Evolutionary conservation across 2,329 filamentous ascomycete species (phyloP).

Genomic region (Coniochaeta sp.): DNA sequence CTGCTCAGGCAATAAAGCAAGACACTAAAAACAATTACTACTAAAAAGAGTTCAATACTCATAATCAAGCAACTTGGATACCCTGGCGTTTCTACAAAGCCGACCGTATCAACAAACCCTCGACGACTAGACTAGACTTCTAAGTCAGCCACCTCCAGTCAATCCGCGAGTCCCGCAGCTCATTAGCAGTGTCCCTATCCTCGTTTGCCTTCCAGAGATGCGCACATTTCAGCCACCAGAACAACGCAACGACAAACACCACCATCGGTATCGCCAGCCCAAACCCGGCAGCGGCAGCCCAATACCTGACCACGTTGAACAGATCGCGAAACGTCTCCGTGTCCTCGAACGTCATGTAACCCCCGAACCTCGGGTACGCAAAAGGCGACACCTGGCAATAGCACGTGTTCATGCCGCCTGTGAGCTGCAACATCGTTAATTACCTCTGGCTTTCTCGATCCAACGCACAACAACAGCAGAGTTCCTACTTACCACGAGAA

Average conservation of each 20-base stretch:
- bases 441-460: no score
- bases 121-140: no score
- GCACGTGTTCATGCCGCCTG: neutral
- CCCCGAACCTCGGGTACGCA: constrained; percentile 13
- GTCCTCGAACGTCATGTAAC: constrained; percentile 31
- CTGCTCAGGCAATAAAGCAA: no score
- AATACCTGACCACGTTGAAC: constrained; percentile 10
- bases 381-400: constrained; percentile 24
- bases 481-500: no score
- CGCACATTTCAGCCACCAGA: neutral
- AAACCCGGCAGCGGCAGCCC: constrained; percentile 4
- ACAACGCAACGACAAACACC: neutral
- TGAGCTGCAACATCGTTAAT: neutral
- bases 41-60: no score
- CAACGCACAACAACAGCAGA: no score
- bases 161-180: no score
- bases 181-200: neutral
- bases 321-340: constrained; percentile 19
- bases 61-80: no score
- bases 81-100: no score
- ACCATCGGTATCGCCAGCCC: neutral
- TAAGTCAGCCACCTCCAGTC: no score
- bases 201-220: neutral
- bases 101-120: no score
- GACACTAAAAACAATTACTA: no score